Evolutionary conservation across 768 basidiomycete genomes (phyloP).

Genomic region (Russula dissimulans): DNA sequence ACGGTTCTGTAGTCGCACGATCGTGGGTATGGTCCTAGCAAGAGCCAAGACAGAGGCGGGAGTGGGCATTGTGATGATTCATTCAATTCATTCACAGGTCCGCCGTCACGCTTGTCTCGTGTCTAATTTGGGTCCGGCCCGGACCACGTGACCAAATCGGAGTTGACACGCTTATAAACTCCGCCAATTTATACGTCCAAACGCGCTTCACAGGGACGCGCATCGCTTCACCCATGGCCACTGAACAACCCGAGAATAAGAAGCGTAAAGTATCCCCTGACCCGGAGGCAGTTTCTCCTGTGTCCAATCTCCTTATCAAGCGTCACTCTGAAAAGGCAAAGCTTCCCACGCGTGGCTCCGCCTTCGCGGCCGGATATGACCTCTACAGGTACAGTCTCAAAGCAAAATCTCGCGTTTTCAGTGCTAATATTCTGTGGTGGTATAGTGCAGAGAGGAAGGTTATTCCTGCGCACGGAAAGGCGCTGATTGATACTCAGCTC

Average conservation of each 20-base stretch:
- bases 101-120: too few relatives aligned
- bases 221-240: neutral
- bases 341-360: slow-evolving; percentile 79
- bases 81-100: too few relatives aligned
- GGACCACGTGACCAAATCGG: neutral
- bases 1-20: slow-evolving; percentile 57
- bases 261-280: slow-evolving; percentile 51
- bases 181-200: neutral
- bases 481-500: slow-evolving; percentile 82
- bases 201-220: neutral
- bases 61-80: slow-evolving; percentile 25
- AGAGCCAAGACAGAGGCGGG: slow-evolving; percentile 35
- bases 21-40: slow-evolving; percentile 31
- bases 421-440: neutral
- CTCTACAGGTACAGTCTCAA: slow-evolving; percentile 67
- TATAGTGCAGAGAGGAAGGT: slow-evolving; percentile 73
- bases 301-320: slow-evolving; percentile 66
- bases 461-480: slow-evolving; percentile 86
- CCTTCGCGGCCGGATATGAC: slow-evolving; percentile 89
- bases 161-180: slow-evolving; percentile 14
- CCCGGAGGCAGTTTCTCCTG: slow-evolving; percentile 28
- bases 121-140: neutral
- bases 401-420: neutral
- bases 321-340: slow-evolving; percentile 73
- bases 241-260: slow-evolving; percentile 29